Base-by-base conservation (phyloP, 2,329 filamentous ascomycete genomes). In the Hawksworthiomyces lignivorus region DNA sequence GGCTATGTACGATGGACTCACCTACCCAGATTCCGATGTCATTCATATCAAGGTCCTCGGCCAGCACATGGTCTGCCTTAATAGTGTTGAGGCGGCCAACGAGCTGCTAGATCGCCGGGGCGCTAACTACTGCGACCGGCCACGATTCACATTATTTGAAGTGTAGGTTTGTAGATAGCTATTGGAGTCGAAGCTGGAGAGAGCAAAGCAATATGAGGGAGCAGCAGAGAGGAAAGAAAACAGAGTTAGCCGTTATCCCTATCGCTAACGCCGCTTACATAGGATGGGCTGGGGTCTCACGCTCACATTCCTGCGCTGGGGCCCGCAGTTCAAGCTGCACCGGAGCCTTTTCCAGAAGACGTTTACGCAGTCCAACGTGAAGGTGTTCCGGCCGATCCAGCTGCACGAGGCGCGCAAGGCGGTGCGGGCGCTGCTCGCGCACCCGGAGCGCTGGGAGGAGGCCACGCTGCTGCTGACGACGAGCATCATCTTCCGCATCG, bases 281-380 rank as follows among this genome's bases (percentile, higher is more conserved):
- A 38, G 36, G 11, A 64, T 65, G 62, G 65, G 64, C 26, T 70
- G 66, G 66, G 58, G 61, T 3, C 58, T 61, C n/a, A 68, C 65
- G 1, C 51, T 67, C 22, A 67, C 65, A 10, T 69, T 66, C 48
- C 56, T 66, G 5, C 56, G 56, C 35, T 63, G 57, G 54, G 64
- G 64, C 5, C 56, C 57, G 5, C 59, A 56, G 44, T 69, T 65
- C 48, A 60, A 63, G 34, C 47, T 64, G 12, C 66, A 69, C 43
- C 57, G 67, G 11, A 59, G 56, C 29, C 47, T 66, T 17, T 56
- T 68, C 28, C 66, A 68, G 46, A 56, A 59, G 33, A 60, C 60
- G 9, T 68, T 69, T 48, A 53, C 54, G 21, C 32, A 46, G 28
- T 41, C 45, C 36, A 41, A 37, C 34, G 32, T 48, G 28, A 46